phyloP scores from a whole-genome alignment of 805 yeast genomes.

The Sugiyamaella marilandica region DNA sequence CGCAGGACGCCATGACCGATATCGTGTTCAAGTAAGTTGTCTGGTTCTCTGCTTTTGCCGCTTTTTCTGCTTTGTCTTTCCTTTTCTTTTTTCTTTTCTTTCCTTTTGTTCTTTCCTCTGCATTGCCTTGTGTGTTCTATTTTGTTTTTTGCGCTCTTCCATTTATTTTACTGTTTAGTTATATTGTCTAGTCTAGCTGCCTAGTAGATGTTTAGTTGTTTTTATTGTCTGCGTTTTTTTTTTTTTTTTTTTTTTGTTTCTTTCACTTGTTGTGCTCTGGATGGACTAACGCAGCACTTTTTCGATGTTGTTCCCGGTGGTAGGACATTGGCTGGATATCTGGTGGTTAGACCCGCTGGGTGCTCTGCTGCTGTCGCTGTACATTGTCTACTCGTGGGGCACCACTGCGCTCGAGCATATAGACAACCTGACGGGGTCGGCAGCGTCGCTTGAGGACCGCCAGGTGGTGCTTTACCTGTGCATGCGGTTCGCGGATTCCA shows the following conservation, averaged over 20 bases:
- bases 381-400: slow-evolving; percentile 62
- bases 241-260: background rate
- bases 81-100: background rate
- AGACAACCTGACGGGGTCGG: slow-evolving; percentile 68
- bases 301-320: slow-evolving; percentile 63
- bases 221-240: too few relatives aligned
- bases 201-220: too few relatives aligned
- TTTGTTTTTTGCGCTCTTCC: too few relatives aligned
- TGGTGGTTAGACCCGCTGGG: slow-evolving; percentile 80
- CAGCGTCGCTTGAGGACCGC: slow-evolving; percentile 57
- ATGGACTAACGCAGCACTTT: slow-evolving; percentile 44
- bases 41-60: background rate
- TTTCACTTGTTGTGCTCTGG: background rate
- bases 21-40: slow-evolving; percentile 46
- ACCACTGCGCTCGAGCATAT: slow-evolving; percentile 65
- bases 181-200: too few relatives aligned
- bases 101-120: background rate
- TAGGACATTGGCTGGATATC: slow-evolving; percentile 46
- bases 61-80: background rate
- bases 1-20: slow-evolving; percentile 79
- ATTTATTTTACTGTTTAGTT: too few relatives aligned
- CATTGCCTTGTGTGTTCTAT: too few relatives aligned
- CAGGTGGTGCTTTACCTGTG: slow-evolving; percentile 65
- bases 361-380: slow-evolving; percentile 57
- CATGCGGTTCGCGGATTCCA: slow-evolving; percentile 61